These are phyloP conservation scores for Tulasnella sp. DNA, from an alignment of 768 basidiomycete genomes.

Conservation along the genomic window DNA sequence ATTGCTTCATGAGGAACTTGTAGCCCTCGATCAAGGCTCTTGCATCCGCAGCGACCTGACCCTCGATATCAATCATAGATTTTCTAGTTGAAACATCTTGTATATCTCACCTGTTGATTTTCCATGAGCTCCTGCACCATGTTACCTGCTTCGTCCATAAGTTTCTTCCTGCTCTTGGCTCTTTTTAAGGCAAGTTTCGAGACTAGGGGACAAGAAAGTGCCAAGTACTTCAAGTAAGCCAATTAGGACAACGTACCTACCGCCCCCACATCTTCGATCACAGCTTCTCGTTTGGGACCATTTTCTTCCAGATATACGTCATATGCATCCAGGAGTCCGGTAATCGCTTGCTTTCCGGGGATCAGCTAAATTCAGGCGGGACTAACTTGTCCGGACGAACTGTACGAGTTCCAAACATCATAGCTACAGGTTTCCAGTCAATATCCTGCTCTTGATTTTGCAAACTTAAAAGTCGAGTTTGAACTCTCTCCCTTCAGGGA, in stretches of 20 bases:
- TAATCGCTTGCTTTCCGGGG: neutral
- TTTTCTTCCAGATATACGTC: neutral
- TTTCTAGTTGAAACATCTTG: too few species aligned
- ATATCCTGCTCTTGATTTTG: neutral
- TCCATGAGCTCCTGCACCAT: too few species aligned
- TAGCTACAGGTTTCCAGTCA: neutral
- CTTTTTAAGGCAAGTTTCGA: neutral
- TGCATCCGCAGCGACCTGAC: too few species aligned
- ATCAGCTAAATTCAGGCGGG: neutral
- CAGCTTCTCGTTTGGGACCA: slow-evolving; percentile 1
- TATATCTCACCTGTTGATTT: too few species aligned
- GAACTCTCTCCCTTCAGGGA: neutral
- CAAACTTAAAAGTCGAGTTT: neutral
- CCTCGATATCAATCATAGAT: too few species aligned
- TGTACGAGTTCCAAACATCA: neutral
- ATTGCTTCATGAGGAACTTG: too few species aligned
- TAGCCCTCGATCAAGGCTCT: too few species aligned
- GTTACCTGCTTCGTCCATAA: too few species aligned
- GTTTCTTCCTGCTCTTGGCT: neutral
- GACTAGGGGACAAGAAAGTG: neutral
- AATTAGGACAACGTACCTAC: neutral
- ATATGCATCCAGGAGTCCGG: neutral
- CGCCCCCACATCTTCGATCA: neutral
- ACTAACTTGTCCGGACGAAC: neutral
- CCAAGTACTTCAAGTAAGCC: neutral